Evolutionary conservation across 371 early-diverging fungal species (phyloP).

Genomic region (Phascolomyces articulosus): DNA sequence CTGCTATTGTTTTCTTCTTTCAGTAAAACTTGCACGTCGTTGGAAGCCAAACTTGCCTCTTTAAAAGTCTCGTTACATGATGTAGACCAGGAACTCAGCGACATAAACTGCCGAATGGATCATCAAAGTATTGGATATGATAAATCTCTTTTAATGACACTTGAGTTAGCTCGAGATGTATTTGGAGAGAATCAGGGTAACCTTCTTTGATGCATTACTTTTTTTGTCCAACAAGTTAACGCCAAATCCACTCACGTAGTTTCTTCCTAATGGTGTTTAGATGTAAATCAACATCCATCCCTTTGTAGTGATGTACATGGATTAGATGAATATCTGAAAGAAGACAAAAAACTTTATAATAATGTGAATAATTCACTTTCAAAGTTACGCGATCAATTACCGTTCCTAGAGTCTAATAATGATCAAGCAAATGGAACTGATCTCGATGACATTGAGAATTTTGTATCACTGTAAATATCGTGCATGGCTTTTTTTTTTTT

Average conservation of each 20-base stretch:
- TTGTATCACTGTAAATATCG: not conserved
- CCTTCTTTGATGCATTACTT: not conserved
- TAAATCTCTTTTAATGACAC: not conserved
- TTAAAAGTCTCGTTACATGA: constrained; percentile 7
- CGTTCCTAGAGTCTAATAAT: not conserved
- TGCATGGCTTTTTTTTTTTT: too few relatives aligned
- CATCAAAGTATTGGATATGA: constrained; percentile 9
- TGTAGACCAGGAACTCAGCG: constrained; percentile 12
- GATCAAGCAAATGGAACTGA: not conserved
- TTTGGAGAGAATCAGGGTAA: not conserved
- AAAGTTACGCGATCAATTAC: not conserved
- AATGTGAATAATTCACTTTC: not conserved
- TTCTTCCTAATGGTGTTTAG: not conserved
- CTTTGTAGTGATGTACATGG: not conserved
- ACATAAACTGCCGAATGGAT: constrained; percentile 12
- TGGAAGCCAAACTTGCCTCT: constrained; percentile 4
- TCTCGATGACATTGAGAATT: not conserved
- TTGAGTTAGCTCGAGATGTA: not conserved
- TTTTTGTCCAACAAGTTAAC: not conserved
- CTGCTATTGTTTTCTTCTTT: not conserved
- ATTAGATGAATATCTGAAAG: not conserved
- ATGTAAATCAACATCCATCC: not conserved
- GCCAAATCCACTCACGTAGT: not conserved
- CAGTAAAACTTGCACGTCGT: constrained; percentile 6
- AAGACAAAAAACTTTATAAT: not conserved